Evolutionary conservation across 2,329 filamentous ascomycete species (phyloP).

Genomic region (Colletotrichum orchidophilum): DNA sequence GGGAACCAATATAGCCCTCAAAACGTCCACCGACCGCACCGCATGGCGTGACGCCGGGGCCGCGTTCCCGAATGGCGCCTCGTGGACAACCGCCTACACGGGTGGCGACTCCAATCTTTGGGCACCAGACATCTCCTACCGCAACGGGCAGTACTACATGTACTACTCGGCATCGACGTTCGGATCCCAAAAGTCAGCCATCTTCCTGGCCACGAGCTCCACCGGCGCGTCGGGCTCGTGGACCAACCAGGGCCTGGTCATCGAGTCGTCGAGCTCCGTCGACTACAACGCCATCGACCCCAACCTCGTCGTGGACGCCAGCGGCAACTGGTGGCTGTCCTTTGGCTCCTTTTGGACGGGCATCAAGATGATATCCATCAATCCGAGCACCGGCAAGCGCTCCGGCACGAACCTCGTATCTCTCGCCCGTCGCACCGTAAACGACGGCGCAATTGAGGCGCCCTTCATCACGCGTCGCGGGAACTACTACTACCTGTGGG

Average conservation of each 20-base stretch:
- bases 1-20: slow-evolving; percentile 40
- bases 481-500: slow-evolving; percentile 45
- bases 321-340: slow-evolving; percentile 43
- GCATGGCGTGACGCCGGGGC: slow-evolving; percentile 41
- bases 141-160: slow-evolving; percentile 42
- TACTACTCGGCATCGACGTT: slow-evolving; percentile 46
- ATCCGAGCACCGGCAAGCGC: slow-evolving; percentile 40
- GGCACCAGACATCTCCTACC: slow-evolving; percentile 64
- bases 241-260: slow-evolving; percentile 41
- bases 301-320: slow-evolving; percentile 41
- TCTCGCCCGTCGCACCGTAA: slow-evolving; percentile 38
- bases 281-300: slow-evolving; percentile 44
- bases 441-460: slow-evolving; percentile 40
- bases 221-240: slow-evolving; percentile 42
- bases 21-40: slow-evolving; percentile 45
- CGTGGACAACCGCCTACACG: slow-evolving; percentile 44
- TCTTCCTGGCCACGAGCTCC: slow-evolving; percentile 43
- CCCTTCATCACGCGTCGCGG: slow-evolving; percentile 42
- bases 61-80: slow-evolving; percentile 43
- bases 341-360: slow-evolving; percentile 46
- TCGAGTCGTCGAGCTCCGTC: slow-evolving; percentile 37
- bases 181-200: slow-evolving; percentile 40
- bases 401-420: slow-evolving; percentile 36
- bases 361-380: slow-evolving; percentile 41
- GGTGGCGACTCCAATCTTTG: slow-evolving; percentile 43